A percentile compares a stretch with the other conserved stretches of the same genome.
These are phyloP conservation scores for Dunaliella salina DNA, from an alignment of 163 green algal genomes.

Conservation along the genomic window DNA sequence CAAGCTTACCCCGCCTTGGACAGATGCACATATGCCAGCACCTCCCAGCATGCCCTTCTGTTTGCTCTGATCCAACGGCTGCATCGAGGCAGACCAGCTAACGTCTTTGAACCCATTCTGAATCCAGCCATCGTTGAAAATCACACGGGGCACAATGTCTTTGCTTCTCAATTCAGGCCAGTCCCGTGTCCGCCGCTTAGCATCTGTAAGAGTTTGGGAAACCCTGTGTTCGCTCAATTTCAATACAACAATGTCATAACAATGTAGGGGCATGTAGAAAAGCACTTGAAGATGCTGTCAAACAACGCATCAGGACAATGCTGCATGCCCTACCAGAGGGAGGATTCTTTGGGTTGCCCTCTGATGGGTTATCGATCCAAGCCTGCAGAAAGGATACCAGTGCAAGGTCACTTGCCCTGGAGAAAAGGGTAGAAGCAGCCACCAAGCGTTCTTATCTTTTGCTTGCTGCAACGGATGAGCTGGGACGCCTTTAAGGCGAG, in stretches of 20 bases:
- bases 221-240: too few species aligned
- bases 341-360: not conserved
- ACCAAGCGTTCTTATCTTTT: too few species aligned
- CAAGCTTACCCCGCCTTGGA: not conserved
- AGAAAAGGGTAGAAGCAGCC: too few species aligned
- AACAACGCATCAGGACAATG: too few species aligned
- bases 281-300: too few species aligned
- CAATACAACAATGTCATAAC: too few species aligned
- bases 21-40: not conserved
- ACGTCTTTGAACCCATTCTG: not conserved
- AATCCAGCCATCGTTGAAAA: constrained; percentile 3
- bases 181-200: not conserved
- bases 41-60: not conserved
- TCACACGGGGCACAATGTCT: not conserved
- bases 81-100: constrained; percentile 3
- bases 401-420: too few species aligned
- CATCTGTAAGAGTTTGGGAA: not conserved
- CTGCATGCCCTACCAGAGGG: not conserved
- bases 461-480: too few species aligned
- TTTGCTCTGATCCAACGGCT: not conserved
- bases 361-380: not conserved
- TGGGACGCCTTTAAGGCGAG: too few species aligned
- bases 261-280: too few species aligned
- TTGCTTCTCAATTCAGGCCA: constrained; percentile 11
- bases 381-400: not conserved